A percentile compares a stretch with the other conserved stretches of the same genome.
Evolutionary conservation across 805 yeast genomes (phyloP).

Genomic region (Grigorovia transvaalensis): DNA sequence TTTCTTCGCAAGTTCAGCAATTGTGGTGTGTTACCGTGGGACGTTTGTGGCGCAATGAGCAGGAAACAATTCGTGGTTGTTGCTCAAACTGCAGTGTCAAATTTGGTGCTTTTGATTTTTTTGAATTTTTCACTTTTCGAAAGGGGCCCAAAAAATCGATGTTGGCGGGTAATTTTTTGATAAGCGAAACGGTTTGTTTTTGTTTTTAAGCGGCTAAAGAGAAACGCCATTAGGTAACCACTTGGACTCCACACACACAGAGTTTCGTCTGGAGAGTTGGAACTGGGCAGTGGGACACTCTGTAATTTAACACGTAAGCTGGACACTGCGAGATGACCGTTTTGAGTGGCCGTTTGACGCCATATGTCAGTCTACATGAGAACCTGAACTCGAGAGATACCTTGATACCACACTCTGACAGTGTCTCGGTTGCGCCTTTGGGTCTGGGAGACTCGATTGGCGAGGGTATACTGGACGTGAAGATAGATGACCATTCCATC

Average conservation of each 20-base stretch:
- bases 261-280: no score
- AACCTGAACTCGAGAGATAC: neutral
- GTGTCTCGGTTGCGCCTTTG: neutral
- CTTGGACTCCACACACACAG: no score
- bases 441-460: neutral
- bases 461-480: neutral
- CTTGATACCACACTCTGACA: neutral
- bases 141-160: neutral
- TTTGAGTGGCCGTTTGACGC: neutral
- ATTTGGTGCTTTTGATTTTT: neutral
- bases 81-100: neutral
- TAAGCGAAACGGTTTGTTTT: neutral
- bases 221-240: neutral
- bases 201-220: no score
- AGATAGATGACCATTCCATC: neutral
- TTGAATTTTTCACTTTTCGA: neutral
- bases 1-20: neutral
- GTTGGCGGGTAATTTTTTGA: neutral
- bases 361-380: neutral
- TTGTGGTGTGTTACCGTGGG: neutral
- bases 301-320: neutral
- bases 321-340: neutral
- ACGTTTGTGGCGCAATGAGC: neutral
- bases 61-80: neutral
- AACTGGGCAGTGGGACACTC: no score